Base-by-base conservation (phyloP, 345 rosid genomes). In the Camelina laxa region DNA sequence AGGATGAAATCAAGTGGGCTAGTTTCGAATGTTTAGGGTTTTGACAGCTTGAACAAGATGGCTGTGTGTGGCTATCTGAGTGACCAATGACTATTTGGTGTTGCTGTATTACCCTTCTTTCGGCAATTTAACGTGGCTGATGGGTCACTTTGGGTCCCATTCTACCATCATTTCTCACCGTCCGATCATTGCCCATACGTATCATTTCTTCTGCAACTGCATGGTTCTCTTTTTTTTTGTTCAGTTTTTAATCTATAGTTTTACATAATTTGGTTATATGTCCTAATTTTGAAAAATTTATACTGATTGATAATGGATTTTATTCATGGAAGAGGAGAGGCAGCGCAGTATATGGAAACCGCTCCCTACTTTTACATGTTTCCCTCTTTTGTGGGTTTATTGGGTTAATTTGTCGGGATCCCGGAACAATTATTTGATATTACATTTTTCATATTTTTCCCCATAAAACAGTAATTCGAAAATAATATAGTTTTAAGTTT, bases 31-130 rank as follows among this genome's bases (percentile, higher is more conserved):
- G 58, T 42, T 56, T 47, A 55, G 65, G 57, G 71, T 2, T 55
- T 66, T 57, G 67, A 74, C 78, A 74, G 60, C 60, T 72, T 66
- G 67, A 74, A 59, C 53, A 57, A 65, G 60, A 74, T 74, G 59
- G 72, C 66, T 58, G 58, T 67, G 60, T 50, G 78, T 48, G 57
- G 57, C 41, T 65, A 22, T 48, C 44, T 65, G 2, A 66, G 66
- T 50, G 69, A 72, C 60, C 38, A 72, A 17, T 35, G 74, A 45
- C 57, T 66, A 42, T 22, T 22, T 44, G 55, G 67, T 31, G 58
- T 59, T 48, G 4, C 22, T 45, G 57, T 20, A 66, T 64, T 31
- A 56, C 49, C n/a, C 36, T 42, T 38, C 39, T 2, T 21, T 56
- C 21, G 31, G 72, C 50, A 45, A 56, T 47, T 57, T 14, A 13